Evolutionary conservation across 495 filamentous ascomycete genomes (phyloP).

Genomic region (Tetracladium marchalianum): DNA sequence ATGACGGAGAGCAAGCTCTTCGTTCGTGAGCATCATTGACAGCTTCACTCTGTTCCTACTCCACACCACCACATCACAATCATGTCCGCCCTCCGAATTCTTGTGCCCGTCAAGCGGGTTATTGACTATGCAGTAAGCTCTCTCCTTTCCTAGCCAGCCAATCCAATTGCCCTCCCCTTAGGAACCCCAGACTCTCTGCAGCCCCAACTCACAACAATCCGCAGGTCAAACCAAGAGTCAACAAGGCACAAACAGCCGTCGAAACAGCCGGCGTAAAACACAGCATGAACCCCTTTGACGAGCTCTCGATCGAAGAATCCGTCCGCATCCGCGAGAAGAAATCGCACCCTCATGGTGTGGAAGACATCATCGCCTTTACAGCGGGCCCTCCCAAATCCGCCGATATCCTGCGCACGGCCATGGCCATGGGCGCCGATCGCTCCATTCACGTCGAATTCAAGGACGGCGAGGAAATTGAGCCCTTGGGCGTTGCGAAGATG

Average conservation of each 20-base stretch:
- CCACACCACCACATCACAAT: slow-evolving; percentile 1
- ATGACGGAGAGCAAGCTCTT: no score
- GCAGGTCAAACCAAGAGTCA: slow-evolving; percentile 95
- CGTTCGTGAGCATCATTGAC: not conserved
- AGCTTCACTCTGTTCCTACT: not conserved
- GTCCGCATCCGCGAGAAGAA: slow-evolving; percentile 83
- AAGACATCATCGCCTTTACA: slow-evolving; percentile 82
- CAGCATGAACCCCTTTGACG: slow-evolving; percentile 98
- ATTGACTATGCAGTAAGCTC: slow-evolving; percentile 92
- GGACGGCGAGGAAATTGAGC: slow-evolving; percentile 61
- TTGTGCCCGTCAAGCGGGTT: slow-evolving; percentile 94
- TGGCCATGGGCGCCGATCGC: slow-evolving; percentile 98
- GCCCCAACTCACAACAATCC: not conserved
- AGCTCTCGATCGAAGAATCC: slow-evolving; percentile 93
- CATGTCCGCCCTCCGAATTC: slow-evolving; percentile 83
- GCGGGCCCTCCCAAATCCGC: slow-evolving; percentile 78
- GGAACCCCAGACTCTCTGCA: not conserved
- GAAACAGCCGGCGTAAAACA: slow-evolving; percentile 90
- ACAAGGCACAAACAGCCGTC: slow-evolving; percentile 88
- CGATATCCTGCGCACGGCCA: slow-evolving; percentile 85
- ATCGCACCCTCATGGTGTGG: slow-evolving; percentile 47
- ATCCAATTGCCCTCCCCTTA: not conserved
- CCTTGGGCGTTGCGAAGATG: slow-evolving; percentile 83
- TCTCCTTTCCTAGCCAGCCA: slow-evolving; percentile 1
- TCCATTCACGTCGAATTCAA: slow-evolving; percentile 74